Evolutionary conservation across 208 protist species (phyloP), one percentile per base, ranked within the genome.

Genomic region (Blechomonas ayalai): DNA sequence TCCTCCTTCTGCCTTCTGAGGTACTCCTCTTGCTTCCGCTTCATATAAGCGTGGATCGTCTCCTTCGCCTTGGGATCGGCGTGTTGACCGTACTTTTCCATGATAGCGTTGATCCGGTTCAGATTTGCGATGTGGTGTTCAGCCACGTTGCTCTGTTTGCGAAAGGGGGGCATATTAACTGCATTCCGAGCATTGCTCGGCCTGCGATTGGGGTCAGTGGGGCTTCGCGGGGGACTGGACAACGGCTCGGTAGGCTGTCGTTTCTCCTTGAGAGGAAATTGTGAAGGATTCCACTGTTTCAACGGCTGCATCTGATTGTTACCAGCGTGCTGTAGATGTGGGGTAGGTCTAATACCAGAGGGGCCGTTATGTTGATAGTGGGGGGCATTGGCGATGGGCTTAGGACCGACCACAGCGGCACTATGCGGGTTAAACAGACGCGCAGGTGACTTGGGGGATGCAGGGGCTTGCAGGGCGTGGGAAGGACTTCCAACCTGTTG

Each of bases 31-130:
- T 89, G 83, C 54, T 92, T 92, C 39, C 77, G 76, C 13, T 70
- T 68, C 83, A 89, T 92, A 52, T 87, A 92, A 2, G 76, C 83
- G 47, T 87, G 83, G 41, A 92, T 92, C 15, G 79, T 87, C 38
- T 92, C 80, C 42, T 80, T 73, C 10, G 79, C 76, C 48, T 67
- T 68, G 36, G 67, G 65, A 38, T 88, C 76, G 9, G 74, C 59
- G 60, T 81, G 67, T 33, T 70, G 57, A 8, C 69, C 80, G 59
- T 89, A 89, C 27, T 74, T 72, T 27, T 74, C 63, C 28, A 92
- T 85, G 49, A 92, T 87, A 38, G 75, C 75, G 42, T 92, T 57
- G n/a, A 88, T 68, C 38, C 83, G 83, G 18, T 73, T 51, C 69
- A 92, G 80, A 32, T 84, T 52, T 12, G 62, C 76, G 1, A 49